Conservation (phyloP, 2,329 filamentous ascomycete genomes). For the Aureobasidium sp. region DNA sequence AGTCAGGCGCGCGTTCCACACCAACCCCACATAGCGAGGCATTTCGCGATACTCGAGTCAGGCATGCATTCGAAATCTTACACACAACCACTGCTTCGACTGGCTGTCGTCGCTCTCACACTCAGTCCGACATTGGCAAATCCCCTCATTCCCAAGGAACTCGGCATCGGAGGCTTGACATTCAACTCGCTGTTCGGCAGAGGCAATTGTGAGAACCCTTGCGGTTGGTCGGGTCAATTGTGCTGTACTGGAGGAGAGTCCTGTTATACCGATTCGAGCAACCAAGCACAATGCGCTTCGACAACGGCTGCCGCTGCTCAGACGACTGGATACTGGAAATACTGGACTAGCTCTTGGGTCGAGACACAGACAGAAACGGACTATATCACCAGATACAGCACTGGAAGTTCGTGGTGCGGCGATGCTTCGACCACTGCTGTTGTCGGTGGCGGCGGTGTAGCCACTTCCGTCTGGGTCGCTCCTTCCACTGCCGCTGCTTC, state of each 20-base stretch:
- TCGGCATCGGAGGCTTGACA: conserved; percentile 19
- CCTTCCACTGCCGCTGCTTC: conserved; percentile 14
- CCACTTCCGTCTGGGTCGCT: conserved; percentile 17
- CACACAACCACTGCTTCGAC: conserved; percentile 19
- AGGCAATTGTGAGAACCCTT: conserved; percentile 37
- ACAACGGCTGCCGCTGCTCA: conserved; percentile 16
- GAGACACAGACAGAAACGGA: conserved; percentile 43
- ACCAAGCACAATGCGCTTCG: conserved; percentile 39
- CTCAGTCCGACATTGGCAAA: conserved; percentile 18
- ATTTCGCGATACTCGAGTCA: conserved; percentile 18
- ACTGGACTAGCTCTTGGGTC: conserved; percentile 49
- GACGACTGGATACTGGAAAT: conserved; percentile 41
- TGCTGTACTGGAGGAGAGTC: conserved; percentile 39
- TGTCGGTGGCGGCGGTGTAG: conserved; percentile 13
- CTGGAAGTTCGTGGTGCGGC: conserved; percentile 40
- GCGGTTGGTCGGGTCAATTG: conserved; percentile 43
- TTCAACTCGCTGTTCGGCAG: conserved; percentile 27
- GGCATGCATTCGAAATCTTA: conserved; percentile 4
- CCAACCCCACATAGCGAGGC: neutral
- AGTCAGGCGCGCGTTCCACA: neutral
- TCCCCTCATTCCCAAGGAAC: conserved; percentile 18
- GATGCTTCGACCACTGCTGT: conserved; percentile 20
- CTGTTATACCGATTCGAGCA: conserved; percentile 42
- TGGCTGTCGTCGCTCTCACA: conserved; percentile 21
- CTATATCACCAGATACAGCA: conserved; percentile 41